Evolutionary conservation across 1,284 basidiomycete genomes (phyloP).

Genomic region (Ganoderma leucocontextum): DNA sequence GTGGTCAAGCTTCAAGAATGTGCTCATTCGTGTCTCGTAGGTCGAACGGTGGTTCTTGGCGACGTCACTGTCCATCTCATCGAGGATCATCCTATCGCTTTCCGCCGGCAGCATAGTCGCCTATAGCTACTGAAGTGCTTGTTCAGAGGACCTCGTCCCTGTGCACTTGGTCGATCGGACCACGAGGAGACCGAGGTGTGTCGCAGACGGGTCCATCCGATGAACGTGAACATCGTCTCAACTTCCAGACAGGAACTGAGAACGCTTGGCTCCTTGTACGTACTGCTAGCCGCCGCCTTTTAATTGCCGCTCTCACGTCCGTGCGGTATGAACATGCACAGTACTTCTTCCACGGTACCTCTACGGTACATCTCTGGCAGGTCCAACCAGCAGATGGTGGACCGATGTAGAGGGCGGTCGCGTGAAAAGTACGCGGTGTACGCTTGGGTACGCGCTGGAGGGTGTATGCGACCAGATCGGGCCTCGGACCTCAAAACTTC

Average conservation of each 20-base stretch:
- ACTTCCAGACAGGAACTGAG: background rate
- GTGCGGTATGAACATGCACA: background rate
- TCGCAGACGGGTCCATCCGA: background rate
- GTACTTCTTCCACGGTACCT: background rate
- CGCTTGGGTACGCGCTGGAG: too few relatives aligned
- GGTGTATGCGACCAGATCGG: too few relatives aligned
- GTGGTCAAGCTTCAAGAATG: background rate
- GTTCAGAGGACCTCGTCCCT: background rate
- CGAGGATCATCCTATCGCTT: background rate
- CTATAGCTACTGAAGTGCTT: background rate
- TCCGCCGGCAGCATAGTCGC: background rate
- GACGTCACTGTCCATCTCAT: too few relatives aligned
- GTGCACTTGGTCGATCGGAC: background rate
- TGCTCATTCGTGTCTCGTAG: background rate
- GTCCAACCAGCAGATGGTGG: too few relatives aligned
- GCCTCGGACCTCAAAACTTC: too few relatives aligned
- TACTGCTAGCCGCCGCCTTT: too few relatives aligned
- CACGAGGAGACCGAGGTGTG: background rate
- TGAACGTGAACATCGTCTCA: background rate
- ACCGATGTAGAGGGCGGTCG: too few relatives aligned
- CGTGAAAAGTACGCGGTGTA: too few relatives aligned
- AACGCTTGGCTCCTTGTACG: background rate
- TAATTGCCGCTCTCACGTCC: background rate
- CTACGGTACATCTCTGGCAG: too few relatives aligned
- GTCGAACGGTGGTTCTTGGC: too few relatives aligned